These are phyloP conservation scores for Trypethelium eluteriae DNA, from an alignment of 495 filamentous ascomycete species.

Conservation along the genomic window DNA sequence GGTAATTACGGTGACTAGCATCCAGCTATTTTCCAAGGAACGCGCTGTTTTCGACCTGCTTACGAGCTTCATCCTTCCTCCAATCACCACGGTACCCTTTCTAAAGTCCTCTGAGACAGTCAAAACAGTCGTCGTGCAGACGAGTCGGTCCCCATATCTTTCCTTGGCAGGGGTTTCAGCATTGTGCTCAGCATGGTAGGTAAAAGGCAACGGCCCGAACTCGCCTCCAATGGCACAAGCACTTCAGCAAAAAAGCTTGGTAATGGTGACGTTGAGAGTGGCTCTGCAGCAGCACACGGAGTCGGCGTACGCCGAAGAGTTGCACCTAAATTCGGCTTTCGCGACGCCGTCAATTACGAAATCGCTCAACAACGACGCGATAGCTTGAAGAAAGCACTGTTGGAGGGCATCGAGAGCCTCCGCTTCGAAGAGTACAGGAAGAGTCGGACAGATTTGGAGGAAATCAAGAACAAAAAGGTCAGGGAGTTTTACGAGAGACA, in stretches of 20 bases:
- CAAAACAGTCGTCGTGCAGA: not conserved
- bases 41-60: not conserved
- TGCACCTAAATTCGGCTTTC: constrained; percentile 12
- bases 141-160: not conserved
- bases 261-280: not conserved
- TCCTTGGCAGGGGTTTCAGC: not conserved
- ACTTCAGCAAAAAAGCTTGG: not conserved
- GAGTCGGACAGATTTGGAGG: constrained; percentile 40
- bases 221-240: not conserved
- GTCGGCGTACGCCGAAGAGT: not conserved
- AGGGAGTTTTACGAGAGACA: constrained; percentile 43
- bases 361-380: constrained; percentile 16
- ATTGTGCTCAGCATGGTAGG: not conserved
- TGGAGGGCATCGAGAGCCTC: constrained; percentile 39
- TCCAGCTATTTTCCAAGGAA: constrained; percentile 2
- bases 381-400: constrained; percentile 40
- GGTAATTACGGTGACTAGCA: not conserved
- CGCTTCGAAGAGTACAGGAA: constrained; percentile 40
- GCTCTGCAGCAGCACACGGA: constrained; percentile 5
- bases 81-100: not conserved
- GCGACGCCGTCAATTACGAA: constrained; percentile 12
- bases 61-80: not conserved
- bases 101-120: not conserved
- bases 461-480: constrained; percentile 43
- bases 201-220: not conserved